Evolutionary conservation across 176 grass and related monocot genomes (phyloP).

Genomic region (Phragmites australis): DNA sequence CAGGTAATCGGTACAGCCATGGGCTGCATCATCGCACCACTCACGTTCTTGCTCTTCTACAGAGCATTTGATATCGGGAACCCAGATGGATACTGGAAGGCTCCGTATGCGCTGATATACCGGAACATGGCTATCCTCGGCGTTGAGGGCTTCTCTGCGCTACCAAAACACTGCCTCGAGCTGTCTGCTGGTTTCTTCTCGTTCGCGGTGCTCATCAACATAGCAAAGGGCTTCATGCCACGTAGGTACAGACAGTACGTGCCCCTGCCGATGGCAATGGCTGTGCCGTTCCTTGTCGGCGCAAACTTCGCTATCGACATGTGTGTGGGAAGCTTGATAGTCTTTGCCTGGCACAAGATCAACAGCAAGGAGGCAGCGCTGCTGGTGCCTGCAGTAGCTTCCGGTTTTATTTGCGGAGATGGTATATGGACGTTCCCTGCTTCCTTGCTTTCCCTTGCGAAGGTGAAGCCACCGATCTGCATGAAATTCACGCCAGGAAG

Average conservation of each 20-base stretch:
- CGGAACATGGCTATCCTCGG: conserved; percentile 85
- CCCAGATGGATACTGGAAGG: conserved; percentile 78
- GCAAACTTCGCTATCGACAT: conserved; percentile 87
- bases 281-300: conserved; percentile 79
- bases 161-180: conserved; percentile 63
- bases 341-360: conserved; percentile 63
- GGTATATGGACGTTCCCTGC: conserved; percentile 88
- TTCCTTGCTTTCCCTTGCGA: conserved; percentile 65
- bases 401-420: conserved; percentile 87
- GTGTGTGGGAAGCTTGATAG: conserved; percentile 64
- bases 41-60: conserved; percentile 81
- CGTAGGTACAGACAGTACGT: conserved; percentile 45
- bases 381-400: conserved; percentile 79
- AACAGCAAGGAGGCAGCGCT: conserved; percentile 31
- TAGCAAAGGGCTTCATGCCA: conserved; percentile 47
- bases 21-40: conserved; percentile 71
- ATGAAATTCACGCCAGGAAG: conserved; percentile 69
- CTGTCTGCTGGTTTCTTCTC: conserved; percentile 69
- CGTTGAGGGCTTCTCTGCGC: conserved; percentile 69
- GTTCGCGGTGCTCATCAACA: conserved; percentile 55
- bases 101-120: conserved; percentile 79
- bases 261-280: conserved; percentile 77
- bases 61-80: conserved; percentile 79
- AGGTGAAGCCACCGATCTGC: conserved; percentile 78
- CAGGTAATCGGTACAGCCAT: conserved; percentile 76